Evolutionary conservation across 805 yeast genomes (phyloP).

Genomic region (Lipomyces chichibuensis): DNA sequence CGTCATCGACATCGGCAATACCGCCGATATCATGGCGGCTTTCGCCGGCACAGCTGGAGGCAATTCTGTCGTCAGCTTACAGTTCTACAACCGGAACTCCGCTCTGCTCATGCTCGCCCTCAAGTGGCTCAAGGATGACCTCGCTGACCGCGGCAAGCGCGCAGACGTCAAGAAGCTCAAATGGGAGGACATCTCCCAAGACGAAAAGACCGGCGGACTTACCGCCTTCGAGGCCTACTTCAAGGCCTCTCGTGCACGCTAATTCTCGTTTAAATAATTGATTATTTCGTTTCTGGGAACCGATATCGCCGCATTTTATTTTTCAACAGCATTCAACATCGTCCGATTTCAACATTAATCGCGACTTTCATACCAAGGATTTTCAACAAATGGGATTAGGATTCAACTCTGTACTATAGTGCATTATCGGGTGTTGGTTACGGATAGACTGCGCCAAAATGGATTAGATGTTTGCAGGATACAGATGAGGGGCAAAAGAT

Average conservation of each 20-base stretch:
- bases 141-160: constrained; percentile 57
- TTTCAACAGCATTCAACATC: constrained; percentile 5
- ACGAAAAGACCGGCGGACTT: constrained; percentile 33
- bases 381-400: neutral
- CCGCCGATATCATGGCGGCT: constrained; percentile 16
- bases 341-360: constrained; percentile 5
- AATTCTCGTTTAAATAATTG: neutral
- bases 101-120: constrained; percentile 45
- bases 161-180: constrained; percentile 51
- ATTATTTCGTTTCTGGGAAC: neutral
- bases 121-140: constrained; percentile 47
- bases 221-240: constrained; percentile 35
- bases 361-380: neutral
- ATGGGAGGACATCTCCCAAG: constrained; percentile 58
- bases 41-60: constrained; percentile 35
- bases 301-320: neutral
- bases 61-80: constrained; percentile 38
- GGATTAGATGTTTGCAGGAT: neutral
- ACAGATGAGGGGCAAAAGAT: neutral
- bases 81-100: constrained; percentile 36
- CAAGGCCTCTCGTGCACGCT: constrained; percentile 33
- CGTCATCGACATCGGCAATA: constrained; percentile 41
- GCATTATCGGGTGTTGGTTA: neutral
- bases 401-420: constrained; percentile 15
- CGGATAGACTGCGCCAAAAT: neutral